These are phyloP conservation scores for Kwoniella sp. DNA, from an alignment of 768 basidiomycete genomes.

Conservation along the genomic window DNA sequence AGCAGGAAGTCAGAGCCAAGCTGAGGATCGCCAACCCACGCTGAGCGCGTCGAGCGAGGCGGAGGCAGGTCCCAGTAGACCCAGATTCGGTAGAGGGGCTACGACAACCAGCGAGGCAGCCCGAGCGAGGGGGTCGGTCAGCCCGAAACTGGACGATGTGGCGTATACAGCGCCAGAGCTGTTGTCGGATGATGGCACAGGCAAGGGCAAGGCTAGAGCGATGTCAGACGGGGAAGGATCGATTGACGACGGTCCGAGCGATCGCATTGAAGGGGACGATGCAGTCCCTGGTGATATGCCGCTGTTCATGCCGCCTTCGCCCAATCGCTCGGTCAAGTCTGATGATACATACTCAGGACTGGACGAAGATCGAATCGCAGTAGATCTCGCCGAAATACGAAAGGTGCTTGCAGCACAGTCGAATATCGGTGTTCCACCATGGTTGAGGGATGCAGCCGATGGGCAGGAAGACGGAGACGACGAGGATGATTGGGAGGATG, in stretches of 20 bases:
- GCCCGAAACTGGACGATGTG: constrained; percentile 8
- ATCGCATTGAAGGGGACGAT: not conserved
- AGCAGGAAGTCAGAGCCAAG: no score
- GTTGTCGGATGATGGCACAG: constrained; percentile 9
- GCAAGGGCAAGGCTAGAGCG: not conserved
- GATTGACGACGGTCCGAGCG: not conserved
- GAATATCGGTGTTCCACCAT: not conserved
- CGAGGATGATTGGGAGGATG: constrained; percentile 14
- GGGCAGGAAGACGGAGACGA: constrained; percentile 32
- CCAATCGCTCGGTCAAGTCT: not conserved
- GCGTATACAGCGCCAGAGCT: constrained; percentile 23
- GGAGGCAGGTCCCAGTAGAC: constrained; percentile 11
- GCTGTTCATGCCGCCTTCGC: constrained; percentile 5
- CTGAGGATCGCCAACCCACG: no score
- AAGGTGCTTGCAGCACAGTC: not conserved
- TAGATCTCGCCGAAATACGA: not conserved
- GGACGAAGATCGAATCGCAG: not conserved
- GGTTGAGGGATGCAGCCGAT: constrained; percentile 22
- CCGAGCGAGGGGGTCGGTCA: constrained; percentile 1
- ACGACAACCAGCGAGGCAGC: not conserved
- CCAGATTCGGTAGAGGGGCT: constrained; percentile 1
- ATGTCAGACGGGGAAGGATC: not conserved
- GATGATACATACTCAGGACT: not conserved
- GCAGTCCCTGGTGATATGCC: constrained; percentile 1
- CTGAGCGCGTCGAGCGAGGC: no score